These are phyloP conservation scores for Sicyos baderoa DNA, from an alignment of 306 rosid genomes.

Conservation along the genomic window DNA sequence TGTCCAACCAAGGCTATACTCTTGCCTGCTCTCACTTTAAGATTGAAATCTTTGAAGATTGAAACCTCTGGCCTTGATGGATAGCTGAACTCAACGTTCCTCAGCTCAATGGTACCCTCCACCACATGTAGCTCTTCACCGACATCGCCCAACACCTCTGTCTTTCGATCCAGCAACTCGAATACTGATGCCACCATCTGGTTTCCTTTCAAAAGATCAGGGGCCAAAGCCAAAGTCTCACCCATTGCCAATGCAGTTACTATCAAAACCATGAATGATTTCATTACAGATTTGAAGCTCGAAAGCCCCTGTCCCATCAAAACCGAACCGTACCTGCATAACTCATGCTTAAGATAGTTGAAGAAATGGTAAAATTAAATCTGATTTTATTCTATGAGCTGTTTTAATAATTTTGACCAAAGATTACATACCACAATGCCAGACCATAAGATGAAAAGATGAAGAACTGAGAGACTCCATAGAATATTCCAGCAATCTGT, in stretches of 20 bases:
- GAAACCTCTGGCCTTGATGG: conserved; percentile 83
- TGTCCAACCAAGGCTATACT: conserved; percentile 85
- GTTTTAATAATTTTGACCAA: background rate
- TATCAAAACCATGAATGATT: conserved; percentile 82
- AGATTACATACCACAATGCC: conserved; percentile 65
- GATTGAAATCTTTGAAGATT: conserved; percentile 75
- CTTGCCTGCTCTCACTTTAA: conserved; percentile 61
- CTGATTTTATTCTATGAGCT: background rate
- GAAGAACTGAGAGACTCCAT: conserved; percentile 87
- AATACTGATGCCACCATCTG: conserved; percentile 95
- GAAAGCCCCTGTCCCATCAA: conserved; percentile 83
- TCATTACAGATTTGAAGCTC: conserved; percentile 83
- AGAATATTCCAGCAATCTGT: conserved; percentile 85
- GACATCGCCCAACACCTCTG: conserved; percentile 45
- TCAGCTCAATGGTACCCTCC: conserved; percentile 83
- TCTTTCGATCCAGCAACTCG: conserved; percentile 62
- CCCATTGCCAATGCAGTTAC: conserved; percentile 94
- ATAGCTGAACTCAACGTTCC: conserved; percentile 59
- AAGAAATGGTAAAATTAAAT: background rate
- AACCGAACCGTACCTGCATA: conserved; percentile 85
- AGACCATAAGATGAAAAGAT: conserved; percentile 91
- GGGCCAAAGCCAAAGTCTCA: conserved; percentile 80
- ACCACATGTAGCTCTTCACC: conserved; percentile 68
- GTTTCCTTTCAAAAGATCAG: conserved; percentile 87
- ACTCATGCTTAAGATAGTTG: conserved; percentile 21